Evolutionary conservation across 495 filamentous ascomycete species (phyloP).

Genomic region (Xeromyces bisporus): DNA sequence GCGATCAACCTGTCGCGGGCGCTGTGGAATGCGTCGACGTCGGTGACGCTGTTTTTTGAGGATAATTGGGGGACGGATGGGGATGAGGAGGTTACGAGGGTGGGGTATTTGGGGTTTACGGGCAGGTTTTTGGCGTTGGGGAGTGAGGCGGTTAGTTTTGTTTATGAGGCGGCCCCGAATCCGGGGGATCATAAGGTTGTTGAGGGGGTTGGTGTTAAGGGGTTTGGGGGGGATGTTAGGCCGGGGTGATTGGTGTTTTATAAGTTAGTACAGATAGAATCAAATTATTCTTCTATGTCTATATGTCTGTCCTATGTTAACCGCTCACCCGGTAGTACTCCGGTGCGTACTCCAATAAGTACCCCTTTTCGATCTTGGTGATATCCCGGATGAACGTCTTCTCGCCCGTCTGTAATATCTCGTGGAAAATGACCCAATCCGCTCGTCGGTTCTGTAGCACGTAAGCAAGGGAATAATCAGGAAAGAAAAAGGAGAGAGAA

Average conservation of each 20-base stretch:
- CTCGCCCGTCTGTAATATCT: constrained; percentile 77
- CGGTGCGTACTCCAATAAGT: constrained; percentile 78
- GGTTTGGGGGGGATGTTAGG: constrained; percentile 22
- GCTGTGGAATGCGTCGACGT: constrained; percentile 66
- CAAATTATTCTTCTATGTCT: no score
- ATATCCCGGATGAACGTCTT: constrained; percentile 89
- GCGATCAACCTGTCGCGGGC: constrained; percentile 75
- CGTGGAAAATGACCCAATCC: constrained; percentile 95
- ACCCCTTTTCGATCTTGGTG: constrained; percentile 78
- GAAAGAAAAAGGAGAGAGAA: background rate
- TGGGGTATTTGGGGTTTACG: constrained; percentile 81
- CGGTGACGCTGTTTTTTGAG: constrained; percentile 67
- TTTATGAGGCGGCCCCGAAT: constrained; percentile 90
- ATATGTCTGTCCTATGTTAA: no score
- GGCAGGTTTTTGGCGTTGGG: constrained; percentile 80
- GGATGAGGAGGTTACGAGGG: constrained; percentile 58
- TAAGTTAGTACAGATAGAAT: no score
- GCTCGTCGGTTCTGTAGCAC: constrained; percentile 64
- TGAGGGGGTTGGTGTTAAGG: constrained; percentile 29
- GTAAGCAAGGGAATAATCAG: constrained; percentile 6
- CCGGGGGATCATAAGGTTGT: constrained; percentile 61
- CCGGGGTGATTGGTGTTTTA: constrained; percentile 28
- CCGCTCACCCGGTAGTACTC: constrained; percentile 66
- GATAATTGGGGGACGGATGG: constrained; percentile 42
- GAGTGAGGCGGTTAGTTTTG: constrained; percentile 62